A percentile compares a stretch with the other conserved stretches of the same genome.
Conservation (phyloP, 2,329 filamentous ascomycete species). For the Leptographium wingfieldii region DNA sequence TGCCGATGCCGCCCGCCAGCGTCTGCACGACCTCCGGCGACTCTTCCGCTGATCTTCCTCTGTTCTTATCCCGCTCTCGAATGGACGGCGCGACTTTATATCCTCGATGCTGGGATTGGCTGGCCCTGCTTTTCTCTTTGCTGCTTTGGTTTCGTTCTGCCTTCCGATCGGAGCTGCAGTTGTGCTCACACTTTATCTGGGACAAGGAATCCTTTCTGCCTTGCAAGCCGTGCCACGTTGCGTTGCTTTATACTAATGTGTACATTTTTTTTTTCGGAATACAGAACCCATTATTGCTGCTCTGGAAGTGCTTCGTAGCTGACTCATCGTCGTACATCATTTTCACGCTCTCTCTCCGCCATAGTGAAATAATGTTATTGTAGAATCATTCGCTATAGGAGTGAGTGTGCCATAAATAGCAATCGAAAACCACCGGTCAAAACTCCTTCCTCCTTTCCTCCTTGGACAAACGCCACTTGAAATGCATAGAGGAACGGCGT, state of each 20-base stretch:
- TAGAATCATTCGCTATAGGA: background rate
- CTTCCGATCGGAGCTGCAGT: background rate
- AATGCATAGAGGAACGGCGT: background rate
- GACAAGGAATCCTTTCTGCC: no score
- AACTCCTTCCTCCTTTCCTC: background rate
- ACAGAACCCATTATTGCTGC: no score
- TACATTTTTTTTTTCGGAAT: no score
- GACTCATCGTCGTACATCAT: no score
- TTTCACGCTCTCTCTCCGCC: background rate
- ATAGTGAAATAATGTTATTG: background rate
- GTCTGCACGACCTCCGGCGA: slow-evolving; percentile 39
- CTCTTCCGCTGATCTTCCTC: slow-evolving; percentile 28
- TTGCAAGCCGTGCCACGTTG: background rate
- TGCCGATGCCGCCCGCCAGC: slow-evolving; percentile 33
- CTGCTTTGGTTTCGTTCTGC: background rate
- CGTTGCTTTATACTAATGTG: no score
- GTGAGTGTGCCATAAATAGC: background rate
- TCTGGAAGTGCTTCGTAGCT: background rate
- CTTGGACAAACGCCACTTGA: background rate
- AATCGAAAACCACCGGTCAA: background rate
- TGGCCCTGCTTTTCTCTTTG: background rate
- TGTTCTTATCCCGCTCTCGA: background rate
- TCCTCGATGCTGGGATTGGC: background rate
- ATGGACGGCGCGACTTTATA: background rate
- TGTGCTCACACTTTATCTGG: no score